Conservation (phyloP, 2,329 filamentous ascomycete genomes). For the Chaetomium olivaceum region DNA sequence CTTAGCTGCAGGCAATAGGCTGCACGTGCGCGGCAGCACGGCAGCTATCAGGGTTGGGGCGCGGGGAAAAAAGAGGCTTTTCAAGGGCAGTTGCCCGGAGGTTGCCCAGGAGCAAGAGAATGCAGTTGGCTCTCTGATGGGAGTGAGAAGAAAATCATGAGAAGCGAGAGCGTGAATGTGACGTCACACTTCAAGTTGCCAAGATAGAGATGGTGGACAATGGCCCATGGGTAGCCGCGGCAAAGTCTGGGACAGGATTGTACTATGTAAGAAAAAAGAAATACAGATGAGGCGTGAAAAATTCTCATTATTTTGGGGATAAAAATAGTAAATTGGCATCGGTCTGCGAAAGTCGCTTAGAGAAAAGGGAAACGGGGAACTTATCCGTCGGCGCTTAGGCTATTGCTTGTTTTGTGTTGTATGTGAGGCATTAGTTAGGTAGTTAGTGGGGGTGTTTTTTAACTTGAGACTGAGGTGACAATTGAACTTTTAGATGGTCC, state of each 20-base stretch:
- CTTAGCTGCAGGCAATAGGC: background rate
- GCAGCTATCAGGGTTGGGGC: background rate
- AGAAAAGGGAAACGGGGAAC: background rate
- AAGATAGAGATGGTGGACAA: background rate
- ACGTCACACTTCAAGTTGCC: background rate
- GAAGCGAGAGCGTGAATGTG: background rate
- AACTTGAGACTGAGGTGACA: background rate
- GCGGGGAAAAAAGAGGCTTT: background rate
- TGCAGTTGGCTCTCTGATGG: background rate
- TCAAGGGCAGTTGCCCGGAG: background rate
- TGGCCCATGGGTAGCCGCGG: background rate
- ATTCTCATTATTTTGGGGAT: background rate
- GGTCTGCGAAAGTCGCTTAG: background rate
- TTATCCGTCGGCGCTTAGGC: background rate
- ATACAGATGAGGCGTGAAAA: background rate
- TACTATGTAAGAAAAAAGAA: background rate
- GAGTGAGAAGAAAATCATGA: background rate
- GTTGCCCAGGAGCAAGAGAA: background rate
- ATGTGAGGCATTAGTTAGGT: background rate
- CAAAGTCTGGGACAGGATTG: background rate
- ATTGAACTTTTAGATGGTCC: background rate
- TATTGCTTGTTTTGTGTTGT: background rate
- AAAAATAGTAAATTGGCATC: background rate
- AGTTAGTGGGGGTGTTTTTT: background rate
- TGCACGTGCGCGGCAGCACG: constrained; percentile 9